Base-by-base conservation (phyloP, 2,329 filamentous ascomycete species). In the Passalora sequoiae region DNA sequence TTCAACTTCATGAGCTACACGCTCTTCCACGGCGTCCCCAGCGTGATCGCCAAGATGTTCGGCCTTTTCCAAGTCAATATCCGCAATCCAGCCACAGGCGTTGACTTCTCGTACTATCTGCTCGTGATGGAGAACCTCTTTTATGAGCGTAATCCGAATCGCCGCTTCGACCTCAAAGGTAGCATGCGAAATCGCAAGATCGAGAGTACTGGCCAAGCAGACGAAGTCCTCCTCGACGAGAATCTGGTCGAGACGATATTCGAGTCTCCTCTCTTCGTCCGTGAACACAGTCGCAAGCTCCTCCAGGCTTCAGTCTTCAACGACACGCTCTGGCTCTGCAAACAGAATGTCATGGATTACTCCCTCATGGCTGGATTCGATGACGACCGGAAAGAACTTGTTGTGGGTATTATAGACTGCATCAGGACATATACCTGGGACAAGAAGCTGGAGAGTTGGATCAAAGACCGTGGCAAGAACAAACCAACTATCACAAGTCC, bases 201-300 rank as follows among this genome's bases (percentile, higher is more conserved):
- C 33, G 84, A 97, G 61, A 88, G 84, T 20, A 98, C 92, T 0
- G 94, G 92, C 40, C 88, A 97, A 67, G 86, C 91, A 53, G 92
- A 97, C 55, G 92, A 98, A 66, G 92, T 98, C 3, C 77, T 98
- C 3, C 76, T 98, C 1, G 92, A 98, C 60, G 94, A 98, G 62
- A 98, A 98, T 67, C 92, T 98, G 77, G 92, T 98, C 7, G 94
- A 98, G 64, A 97, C 94, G 63, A 97, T 98, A 51, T 98, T 95
- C 59, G 92, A 98, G 63, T 94, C 87, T 2, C 94, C 92, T 0
- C 76, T 98, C 12, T 98, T 98, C 64, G 84, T 91, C 7, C 81
- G 94, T 35, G 92, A 98, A 65, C 91, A 98, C 67, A 91, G 88
- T 17, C 96, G 96, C 71, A 95, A 94, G 63, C 76, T 97, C 9